These are phyloP conservation scores for Cyanidiococcus yangmingshanensis DNA, from an alignment of 23 red algal genomes.

Conservation along the genomic window DNA sequence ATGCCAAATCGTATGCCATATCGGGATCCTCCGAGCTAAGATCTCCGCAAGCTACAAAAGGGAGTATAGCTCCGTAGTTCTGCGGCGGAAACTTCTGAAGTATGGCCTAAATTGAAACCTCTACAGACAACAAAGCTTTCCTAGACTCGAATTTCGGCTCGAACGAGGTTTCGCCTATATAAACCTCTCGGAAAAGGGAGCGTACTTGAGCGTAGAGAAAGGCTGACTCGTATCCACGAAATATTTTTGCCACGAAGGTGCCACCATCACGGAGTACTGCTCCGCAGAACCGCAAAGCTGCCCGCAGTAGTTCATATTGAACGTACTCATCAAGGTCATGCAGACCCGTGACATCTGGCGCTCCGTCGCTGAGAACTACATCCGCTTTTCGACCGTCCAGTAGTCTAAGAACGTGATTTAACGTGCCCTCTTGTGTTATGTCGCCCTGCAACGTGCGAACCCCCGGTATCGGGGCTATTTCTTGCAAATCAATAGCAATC, in stretches of 20 bases:
- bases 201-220: slow-evolving; percentile 44
- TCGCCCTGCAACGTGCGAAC: slow-evolving; percentile 52
- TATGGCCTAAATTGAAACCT: slow-evolving; percentile 16
- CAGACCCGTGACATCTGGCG: slow-evolving; percentile 82
- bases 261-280: slow-evolving; percentile 36
- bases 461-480: slow-evolving; percentile 51
- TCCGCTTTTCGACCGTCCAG: slow-evolving; percentile 27
- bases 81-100: not conserved
- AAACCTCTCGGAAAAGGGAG: slow-evolving; percentile 44
- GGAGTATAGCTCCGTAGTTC: not conserved
- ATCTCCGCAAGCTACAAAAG: slow-evolving; percentile 45
- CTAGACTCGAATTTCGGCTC: slow-evolving; percentile 38
- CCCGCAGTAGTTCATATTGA: slow-evolving; percentile 42
- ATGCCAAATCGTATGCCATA: slow-evolving; percentile 35
- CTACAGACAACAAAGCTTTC: slow-evolving; percentile 87
- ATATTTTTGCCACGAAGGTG: slow-evolving; percentile 80
- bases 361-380: slow-evolving; percentile 64
- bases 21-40: slow-evolving; percentile 26
- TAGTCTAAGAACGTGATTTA: slow-evolving; percentile 17
- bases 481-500: slow-evolving; percentile 67
- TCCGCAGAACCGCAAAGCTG: slow-evolving; percentile 42
- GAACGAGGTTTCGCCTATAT: slow-evolving; percentile 60
- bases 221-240: slow-evolving; percentile 43
- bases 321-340: slow-evolving; percentile 81
- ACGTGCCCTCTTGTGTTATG: slow-evolving; percentile 46